Evolutionary conservation across 1,139 yeast genomes (phyloP), one percentile per base, ranked within the genome.

Genomic region (Diutina ranongensis): DNA sequence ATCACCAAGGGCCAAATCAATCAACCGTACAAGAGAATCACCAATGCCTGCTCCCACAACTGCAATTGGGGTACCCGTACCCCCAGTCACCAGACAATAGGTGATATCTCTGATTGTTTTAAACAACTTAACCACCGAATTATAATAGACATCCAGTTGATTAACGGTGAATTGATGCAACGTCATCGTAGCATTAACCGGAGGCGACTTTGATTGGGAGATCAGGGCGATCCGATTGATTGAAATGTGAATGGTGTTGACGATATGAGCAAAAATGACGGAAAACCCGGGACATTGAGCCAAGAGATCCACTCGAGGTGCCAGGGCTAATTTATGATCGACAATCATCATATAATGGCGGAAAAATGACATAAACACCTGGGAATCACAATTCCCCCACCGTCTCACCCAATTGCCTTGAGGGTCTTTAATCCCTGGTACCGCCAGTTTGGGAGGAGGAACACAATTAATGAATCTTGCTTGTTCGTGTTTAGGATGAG

Each of bases 291-390:
- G 72, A 32, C 49, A 50, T 3, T 46, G 40, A 31, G 31, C 47
- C 19, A 47, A 47, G 15, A 44, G 25, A 18, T 68, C 61, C 44
- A 68, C 72, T 25, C 9, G 28, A 5, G 28, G 28, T 25, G 9
- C 9, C 9, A 25, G 28, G 49, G 32, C 45, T n/a, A 45, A 22
- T 5, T 19, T 16, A 20, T 20, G 40, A 19, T 44, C 42, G 1
- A 46, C 48, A 2, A 72, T 70, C n/a, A 47, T 62, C 48, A 62
- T 62, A 56, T 82, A 83, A 59, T 86, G 94, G 56, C 86, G 79
- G 48, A 84, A 64, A 55, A 86, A 86, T 1, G 94, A 80, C 51
- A 76, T 74, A 59, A 86, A 84, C 1, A 85, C 70, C 60, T 54
- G 80, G 63, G 88, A 86, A 73, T 65, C 85, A 46, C 65, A 60